Base-by-base conservation (phyloP, 176 grass and related monocot species). In the Bothriochloa decipiens region DNA sequence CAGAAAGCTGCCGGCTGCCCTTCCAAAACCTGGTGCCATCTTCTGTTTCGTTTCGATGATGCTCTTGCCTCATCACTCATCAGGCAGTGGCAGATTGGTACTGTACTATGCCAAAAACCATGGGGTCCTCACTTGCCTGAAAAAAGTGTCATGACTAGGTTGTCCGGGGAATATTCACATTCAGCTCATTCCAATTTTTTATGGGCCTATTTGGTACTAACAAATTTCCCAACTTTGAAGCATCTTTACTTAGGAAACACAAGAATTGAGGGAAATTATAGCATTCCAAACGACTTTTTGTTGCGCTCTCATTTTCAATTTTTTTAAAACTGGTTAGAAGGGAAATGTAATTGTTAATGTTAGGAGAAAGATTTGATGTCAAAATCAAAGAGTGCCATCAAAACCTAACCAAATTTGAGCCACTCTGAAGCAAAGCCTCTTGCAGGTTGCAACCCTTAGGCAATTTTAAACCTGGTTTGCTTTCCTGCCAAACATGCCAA, bases 321-420 rank as follows among this genome's bases (percentile, higher is more conserved):
- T 28, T 2, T 33, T 16, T 18, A 10, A 20, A 37, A 76, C 5
- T 3, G 47, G 47, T 12, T 27, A 22, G 6, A 60, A 1, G 32
- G 39, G n/a, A 20, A 16, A 12, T 53, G 8, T 7, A n/a, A 0
- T 46, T 5, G 3, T 52, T 28, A 12, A 29, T 73, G 2, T 65
- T 53, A 18, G 6, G 14, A 68, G 27, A 79, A 68, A 87, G 80
- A 47, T 87, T 52, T 65, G 57, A 17, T 60, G 84, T 90, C 88
- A 33, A 90, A 69, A 90, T 90, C 88, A 83, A 28, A 18, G 28
- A 32, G 37, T 50, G 80, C 29, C 88, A 90, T 83, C 84, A 27
- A 79, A 90, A 86, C 79, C 88, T 74, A 90, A 58, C 74, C 45
- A 47, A 83, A 53, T 83, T 83, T 74, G 84, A 90, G 75, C 88